A percentile compares a stretch with the other conserved stretches of the same genome.
Evolutionary conservation across 805 yeast species (phyloP).

Genomic region (Debaryomyces tyrocola): DNA sequence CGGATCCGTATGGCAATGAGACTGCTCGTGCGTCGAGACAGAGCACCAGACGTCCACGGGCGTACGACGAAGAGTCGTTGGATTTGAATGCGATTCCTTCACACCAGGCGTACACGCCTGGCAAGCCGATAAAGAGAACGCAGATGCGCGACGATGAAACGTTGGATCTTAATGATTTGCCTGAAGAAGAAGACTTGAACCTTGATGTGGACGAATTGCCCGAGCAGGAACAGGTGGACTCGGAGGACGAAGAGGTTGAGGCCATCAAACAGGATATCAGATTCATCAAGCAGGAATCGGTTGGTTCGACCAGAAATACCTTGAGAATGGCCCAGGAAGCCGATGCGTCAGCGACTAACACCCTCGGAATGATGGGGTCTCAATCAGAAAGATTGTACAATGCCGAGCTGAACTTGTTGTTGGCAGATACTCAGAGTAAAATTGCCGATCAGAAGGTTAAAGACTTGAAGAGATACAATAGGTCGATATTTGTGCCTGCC

Average conservation of each 20-base stretch:
- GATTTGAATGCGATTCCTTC: constrained; percentile 42
- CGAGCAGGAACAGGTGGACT: constrained; percentile 41
- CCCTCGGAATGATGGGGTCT: constrained; percentile 90
- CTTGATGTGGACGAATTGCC: constrained; percentile 38
- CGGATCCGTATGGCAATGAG: not conserved
- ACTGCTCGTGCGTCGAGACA: constrained; percentile 4
- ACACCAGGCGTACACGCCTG: constrained; percentile 20
- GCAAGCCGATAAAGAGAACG: constrained; percentile 21
- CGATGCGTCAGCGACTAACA: constrained; percentile 54
- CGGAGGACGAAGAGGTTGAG: constrained; percentile 87
- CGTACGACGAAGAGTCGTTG: constrained; percentile 27
- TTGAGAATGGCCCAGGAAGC: constrained; percentile 53
- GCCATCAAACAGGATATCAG: constrained; percentile 79
- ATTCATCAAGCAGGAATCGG: constrained; percentile 83
- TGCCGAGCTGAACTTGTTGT: constrained; percentile 72
- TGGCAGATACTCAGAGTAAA: constrained; percentile 78
- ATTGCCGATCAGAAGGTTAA: constrained; percentile 81
- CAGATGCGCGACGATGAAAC: constrained; percentile 19
- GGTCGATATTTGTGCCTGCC: constrained; percentile 81
- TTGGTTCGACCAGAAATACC: constrained; percentile 82
- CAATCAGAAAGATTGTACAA: constrained; percentile 84
- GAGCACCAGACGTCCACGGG: constrained; percentile 6
- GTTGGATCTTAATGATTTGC: constrained; percentile 32
- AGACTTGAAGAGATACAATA: constrained; percentile 74
- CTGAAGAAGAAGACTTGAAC: constrained; percentile 41